Percentiles rank a stretch among this genome's conserved stretches.
These are phyloP conservation scores for Dactylellina cionopaga DNA, from an alignment of 2,329 filamentous ascomycete species.

Conservation along the genomic window DNA sequence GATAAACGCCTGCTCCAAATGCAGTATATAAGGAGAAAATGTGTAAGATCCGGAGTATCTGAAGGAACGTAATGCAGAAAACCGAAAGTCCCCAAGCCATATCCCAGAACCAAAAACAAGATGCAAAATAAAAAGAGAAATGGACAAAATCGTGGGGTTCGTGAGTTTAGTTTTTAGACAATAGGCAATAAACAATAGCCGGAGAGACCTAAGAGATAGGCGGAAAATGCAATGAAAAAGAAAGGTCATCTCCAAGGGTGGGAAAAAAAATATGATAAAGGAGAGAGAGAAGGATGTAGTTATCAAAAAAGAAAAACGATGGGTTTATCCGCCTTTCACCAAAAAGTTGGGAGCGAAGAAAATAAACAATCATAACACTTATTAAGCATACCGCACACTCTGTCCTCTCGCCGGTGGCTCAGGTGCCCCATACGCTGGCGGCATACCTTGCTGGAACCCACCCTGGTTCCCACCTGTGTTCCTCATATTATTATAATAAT, in stretches of 20 bases:
- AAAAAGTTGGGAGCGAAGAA: too few species aligned
- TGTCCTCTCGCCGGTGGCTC: constrained; percentile 21
- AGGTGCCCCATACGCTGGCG: constrained; percentile 27
- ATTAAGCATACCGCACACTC: constrained; percentile 43
- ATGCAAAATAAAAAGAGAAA: constrained; percentile 9
- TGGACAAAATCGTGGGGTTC: constrained; percentile 6
- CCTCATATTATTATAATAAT: constrained; percentile 47
- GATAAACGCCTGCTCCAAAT: constrained; percentile 44
- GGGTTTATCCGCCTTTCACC: too few species aligned
- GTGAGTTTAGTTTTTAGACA: constrained; percentile 35
- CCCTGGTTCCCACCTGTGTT: background rate
- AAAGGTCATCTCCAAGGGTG: background rate
- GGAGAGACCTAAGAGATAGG: background rate
- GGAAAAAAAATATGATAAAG: constrained; percentile 1
- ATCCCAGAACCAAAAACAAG: constrained; percentile 2
- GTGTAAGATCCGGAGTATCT: constrained; percentile 7
- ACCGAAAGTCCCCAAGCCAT: background rate
- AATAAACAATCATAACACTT: too few species aligned
- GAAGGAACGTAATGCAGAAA: constrained; percentile 27
- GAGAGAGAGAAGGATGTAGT: background rate
- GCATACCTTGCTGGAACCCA: background rate
- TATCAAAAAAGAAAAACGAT: too few species aligned
- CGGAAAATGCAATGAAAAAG: too few species aligned
- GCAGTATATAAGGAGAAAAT: constrained; percentile 8
- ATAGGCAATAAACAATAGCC: constrained; percentile 22